Evolutionary conservation across 768 basidiomycete genomes (phyloP), one percentile per base, ranked within the genome.

Genomic region (Chiua virens): DNA sequence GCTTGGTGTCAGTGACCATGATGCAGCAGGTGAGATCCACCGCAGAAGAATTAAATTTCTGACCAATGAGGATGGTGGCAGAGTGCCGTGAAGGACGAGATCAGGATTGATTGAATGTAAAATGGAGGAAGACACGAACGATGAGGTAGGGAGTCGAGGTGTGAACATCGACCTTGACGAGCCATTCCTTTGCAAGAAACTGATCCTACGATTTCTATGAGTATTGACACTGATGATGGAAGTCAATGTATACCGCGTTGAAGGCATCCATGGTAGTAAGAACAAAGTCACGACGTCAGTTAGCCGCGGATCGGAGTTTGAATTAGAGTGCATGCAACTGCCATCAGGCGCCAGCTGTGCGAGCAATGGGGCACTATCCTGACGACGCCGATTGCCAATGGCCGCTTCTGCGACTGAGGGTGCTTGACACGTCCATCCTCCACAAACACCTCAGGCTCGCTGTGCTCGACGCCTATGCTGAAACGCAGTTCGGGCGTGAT

Each of bases 401-500:
- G 63, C 50, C 47, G 20, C 52, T 54, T 1, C 40, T 77, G 42
- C 76, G 78, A 8, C 75, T 81, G 18, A 55, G 70, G 44, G 70
- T 76, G 20, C 61, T 65, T 20, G 49, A 53, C 13, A 68, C 68
- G 46, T 56, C 62, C 49, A 79, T 87, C 49, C 74, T 91, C 30
- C 70, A 85, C 45, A 77, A 71, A 23, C 48, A 58, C 15, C 67
- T 76, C 43, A 72, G 68, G n/a, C 76, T 87, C 32, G 83, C 81
- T 14, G 75, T 88, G 42, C 69, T 92, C 37, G 80, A 88, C 44
- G 73, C 78, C 5, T 81, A 82, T 59, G 68, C 76, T 10, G 84
- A 89, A 64, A 73, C 85, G 5, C 85, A 91, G 58, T 74, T 93
- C 51, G 91, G 91, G 15, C 77, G 91, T 32, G 91, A 93, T 64